Base-by-base conservation (phyloP, 352 stramenopile species). In the Pythium graminicola region DNA sequence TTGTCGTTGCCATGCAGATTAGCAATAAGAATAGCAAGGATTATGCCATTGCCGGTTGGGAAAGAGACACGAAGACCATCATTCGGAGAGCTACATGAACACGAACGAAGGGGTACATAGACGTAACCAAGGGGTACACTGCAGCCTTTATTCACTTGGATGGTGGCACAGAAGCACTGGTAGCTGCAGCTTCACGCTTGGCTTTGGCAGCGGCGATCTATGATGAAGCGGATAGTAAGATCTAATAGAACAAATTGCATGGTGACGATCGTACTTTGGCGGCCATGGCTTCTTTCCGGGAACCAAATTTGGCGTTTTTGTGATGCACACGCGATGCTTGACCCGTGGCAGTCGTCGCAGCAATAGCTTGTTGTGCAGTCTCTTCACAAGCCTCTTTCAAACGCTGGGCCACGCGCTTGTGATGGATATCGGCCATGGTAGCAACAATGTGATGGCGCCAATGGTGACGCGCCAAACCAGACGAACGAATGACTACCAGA, bases 221-320 rank as follows among this genome's bases (percentile, higher is more conserved):
- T 28, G 7, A 32, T 10, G n/a, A 22, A 23, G 43, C 16, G 16
- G 24, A 20, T 31, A 20, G 39, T 20, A 6, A 23, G 22, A 17
- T 50, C 29, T 13, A 35, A n/a, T n/a, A n/a, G n/a, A n/a, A n/a
- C n/a, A n/a, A n/a, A n/a, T n/a, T n/a, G n/a, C n/a, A n/a, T n/a
- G n/a, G n/a, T 35, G 29, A 13, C 40, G 22, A 22, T 19, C 57
- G 38, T 50, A 75, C 76, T 69, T 89, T 91, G 62, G 80, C 80
- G 39, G 67, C 77, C 80, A 83, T 88, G 44, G 81, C 82, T 38
- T 93, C 79, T 67, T 88, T 89, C 23, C 76, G 72, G 40, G 74
- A 89, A 28, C 67, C 69, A 52, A 90, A 93, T 53, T 93, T 90
- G 65, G 73, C 70, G 53, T 89, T 89, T 52, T 90, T 93, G 72